A percentile compares a stretch with the other conserved stretches of the same genome.
Evolutionary conservation across 164 flowering plant genomes (phyloP).

Genomic region (Vitis cinerea): DNA sequence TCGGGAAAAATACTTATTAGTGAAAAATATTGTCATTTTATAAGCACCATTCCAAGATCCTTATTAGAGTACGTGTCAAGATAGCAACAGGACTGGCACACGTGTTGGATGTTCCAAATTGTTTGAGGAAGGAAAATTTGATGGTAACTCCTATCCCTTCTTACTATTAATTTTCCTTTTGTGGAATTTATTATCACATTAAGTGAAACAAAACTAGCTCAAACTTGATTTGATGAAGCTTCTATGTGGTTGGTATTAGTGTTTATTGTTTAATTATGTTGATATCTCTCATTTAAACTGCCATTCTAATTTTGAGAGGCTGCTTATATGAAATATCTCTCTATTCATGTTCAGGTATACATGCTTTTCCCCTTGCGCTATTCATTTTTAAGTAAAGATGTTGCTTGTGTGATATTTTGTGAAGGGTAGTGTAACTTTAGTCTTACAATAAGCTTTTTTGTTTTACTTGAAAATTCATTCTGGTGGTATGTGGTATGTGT

Average conservation of each 20-base stretch:
- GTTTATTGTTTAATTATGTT: background rate
- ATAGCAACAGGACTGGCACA: background rate
- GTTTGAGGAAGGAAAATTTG: conserved; percentile 2
- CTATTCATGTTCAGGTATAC: too few species aligned
- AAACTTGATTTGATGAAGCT: background rate
- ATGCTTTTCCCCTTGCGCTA: background rate
- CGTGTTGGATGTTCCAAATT: background rate
- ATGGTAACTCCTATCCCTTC: conserved; percentile 2
- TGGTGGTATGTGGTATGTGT: too few species aligned
- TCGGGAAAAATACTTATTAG: too few species aligned
- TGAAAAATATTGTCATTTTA: background rate
- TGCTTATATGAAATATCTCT: background rate
- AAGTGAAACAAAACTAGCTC: background rate
- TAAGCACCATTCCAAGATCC: background rate
- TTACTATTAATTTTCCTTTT: background rate
- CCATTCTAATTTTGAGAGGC: background rate
- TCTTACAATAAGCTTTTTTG: too few species aligned
- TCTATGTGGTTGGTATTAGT: background rate
- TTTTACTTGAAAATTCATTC: too few species aligned
- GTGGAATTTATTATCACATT: background rate
- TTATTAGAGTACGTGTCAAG: background rate
- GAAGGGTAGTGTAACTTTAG: background rate
- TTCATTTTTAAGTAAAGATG: background rate
- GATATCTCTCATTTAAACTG: background rate
- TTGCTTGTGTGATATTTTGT: background rate